Percentiles rank a stretch among this genome's conserved stretches.
phyloP scores from a whole-genome alignment of 140 eudicot genomes.

The Erigeron philadelphicus region DNA sequence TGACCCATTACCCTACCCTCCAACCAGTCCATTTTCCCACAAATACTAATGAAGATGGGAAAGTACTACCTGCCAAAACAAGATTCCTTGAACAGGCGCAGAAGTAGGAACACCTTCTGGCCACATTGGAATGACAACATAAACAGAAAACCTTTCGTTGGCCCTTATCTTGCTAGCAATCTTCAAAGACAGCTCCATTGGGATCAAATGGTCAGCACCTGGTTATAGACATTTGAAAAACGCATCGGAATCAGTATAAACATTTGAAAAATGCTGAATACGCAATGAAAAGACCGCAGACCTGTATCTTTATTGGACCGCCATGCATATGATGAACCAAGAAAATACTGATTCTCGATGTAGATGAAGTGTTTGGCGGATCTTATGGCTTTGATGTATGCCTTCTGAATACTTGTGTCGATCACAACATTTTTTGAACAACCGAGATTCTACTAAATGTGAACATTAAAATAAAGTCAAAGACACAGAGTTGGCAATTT shows the following conservation, averaged over 20 bases:
- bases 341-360: conserved; percentile 78
- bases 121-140: conserved; percentile 6
- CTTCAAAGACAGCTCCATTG: conserved; percentile 6
- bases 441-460: conserved; percentile 50
- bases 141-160: conserved; percentile 4
- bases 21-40: not conserved
- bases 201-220: conserved; percentile 10
- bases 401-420: conserved; percentile 65
- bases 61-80: conserved; percentile 3
- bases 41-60: not conserved
- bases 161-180: conserved; percentile 5
- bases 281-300: not conserved
- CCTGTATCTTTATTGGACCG: conserved; percentile 56
- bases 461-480: not conserved
- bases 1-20: not conserved
- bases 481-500: not conserved
- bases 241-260: not conserved
- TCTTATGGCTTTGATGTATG: conserved; percentile 69
- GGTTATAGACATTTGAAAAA: not conserved
- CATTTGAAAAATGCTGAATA: not conserved
- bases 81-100: conserved; percentile 10
- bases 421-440: conserved; percentile 57
- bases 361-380: conserved; percentile 68
- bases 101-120: conserved; percentile 12
- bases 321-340: conserved; percentile 87